Conservation (phyloP, 176 grass and related monocot genomes). For the Oryza nivara region DNA sequence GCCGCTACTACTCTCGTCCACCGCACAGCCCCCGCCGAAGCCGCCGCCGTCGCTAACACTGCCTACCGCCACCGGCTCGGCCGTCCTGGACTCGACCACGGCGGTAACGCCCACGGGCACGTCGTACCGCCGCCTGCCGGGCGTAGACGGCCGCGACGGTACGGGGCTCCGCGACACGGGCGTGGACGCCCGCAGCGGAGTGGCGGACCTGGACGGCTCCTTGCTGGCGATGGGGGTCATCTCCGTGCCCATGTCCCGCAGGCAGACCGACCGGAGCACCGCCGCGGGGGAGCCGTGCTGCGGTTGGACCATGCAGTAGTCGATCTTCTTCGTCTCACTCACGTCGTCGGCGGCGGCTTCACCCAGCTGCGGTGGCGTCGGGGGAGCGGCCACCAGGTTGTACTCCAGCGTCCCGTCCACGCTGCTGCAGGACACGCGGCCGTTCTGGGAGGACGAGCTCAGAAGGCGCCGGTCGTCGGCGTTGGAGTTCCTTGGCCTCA, state of each 20-base stretch:
- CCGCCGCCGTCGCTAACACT: background rate
- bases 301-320: conserved; percentile 52
- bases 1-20: conserved; percentile 6
- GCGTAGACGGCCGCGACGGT: conserved; percentile 73
- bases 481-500: conserved; percentile 79
- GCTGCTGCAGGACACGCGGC: conserved; percentile 87
- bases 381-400: conserved; percentile 40
- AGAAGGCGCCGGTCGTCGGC: conserved; percentile 79
- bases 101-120: background rate
- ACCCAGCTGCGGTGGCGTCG: conserved; percentile 20
- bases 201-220: conserved; percentile 88
- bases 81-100: background rate
- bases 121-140: conserved; percentile 45
- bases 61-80: background rate
- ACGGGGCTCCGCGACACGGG: conserved; percentile 79
- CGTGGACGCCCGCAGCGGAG: conserved; percentile 72
- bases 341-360: conserved; percentile 40
- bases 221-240: conserved; percentile 99
- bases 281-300: conserved; percentile 38
- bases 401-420: conserved; percentile 73
- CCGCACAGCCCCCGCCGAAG: background rate
- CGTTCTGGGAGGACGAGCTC: conserved; percentile 68
- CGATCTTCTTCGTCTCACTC: conserved; percentile 86
- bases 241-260: conserved; percentile 96
- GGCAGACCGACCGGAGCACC: conserved; percentile 56